Base-by-base conservation (phyloP, 2,329 filamentous ascomycete species). In the Clonostachys solani region DNA sequence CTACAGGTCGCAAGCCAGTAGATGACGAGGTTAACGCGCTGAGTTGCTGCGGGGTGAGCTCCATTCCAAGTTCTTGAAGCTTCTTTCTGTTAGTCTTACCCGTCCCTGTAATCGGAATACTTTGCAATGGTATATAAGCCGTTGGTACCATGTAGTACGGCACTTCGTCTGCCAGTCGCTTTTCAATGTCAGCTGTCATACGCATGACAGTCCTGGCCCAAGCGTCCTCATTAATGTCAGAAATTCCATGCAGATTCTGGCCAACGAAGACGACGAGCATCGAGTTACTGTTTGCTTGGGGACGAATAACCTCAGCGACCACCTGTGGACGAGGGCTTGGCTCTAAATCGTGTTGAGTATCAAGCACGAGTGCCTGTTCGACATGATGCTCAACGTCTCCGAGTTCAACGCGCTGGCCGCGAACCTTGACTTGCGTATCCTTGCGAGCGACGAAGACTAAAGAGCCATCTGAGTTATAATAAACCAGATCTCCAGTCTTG, bases 391-490 rank as follows among this genome's bases (percentile, higher is more conserved):
- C 56, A 5, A 60, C 50, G 9, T 62, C 58, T 15, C 53, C 52
- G 2, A 75, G 61, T 58, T 75, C 81, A 47, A 78, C 44, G 7
- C 55, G 54, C 33, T 71, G 78, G 23, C 81, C 81, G 34, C 69
- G 66, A 15, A 81, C 60, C 57, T 82, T 82, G 29, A 81, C 68
- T 56, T 62, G 59, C 6, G 45, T 49, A 53, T 81, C 77, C 52
- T 74, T 75, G 35, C 78, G 65, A 43, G 56, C 56, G 8, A 56
- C 34, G 43, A 57, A 62, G 55, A 46, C 41, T 52, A 70, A 15
- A 47, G 56, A 44, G 49, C 61, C 50, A 57, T 61, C 46, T 33
- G 57, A 47, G 37, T 67, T 58, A 54, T 58, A 54, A 48, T 55
- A 44, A 40, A 60, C 55, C 43, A 62, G 42, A 44, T 63, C 58